phyloP scores from a whole-genome alignment of 257 asterid species.

The Gentiana macrophylla region DNA sequence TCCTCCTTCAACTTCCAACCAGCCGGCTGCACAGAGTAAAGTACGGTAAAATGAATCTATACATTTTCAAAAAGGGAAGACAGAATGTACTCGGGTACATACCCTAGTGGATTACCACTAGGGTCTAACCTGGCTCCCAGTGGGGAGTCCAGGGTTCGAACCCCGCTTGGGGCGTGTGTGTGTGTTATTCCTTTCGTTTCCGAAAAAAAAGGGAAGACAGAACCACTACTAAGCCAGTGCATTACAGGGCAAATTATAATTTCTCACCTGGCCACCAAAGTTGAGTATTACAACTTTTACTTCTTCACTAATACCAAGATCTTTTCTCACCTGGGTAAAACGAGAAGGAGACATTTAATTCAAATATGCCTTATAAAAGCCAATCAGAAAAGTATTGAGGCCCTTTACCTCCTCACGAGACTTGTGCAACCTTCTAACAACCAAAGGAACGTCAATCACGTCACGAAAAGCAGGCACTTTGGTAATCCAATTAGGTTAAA shows the following conservation, averaged over 20 bases:
- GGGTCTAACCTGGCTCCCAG: too few relatives aligned
- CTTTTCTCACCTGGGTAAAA: conserved; percentile 55
- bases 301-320: conserved; percentile 69
- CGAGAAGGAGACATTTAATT: conserved; percentile 5
- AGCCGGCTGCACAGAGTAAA: conserved; percentile 56
- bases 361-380: neutral
- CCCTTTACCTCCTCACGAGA: conserved; percentile 58
- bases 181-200: too few relatives aligned
- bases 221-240: too few relatives aligned
- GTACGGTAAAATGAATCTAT: too few relatives aligned
- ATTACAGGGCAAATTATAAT: neutral
- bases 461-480: conserved; percentile 98
- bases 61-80: too few relatives aligned
- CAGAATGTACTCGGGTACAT: too few relatives aligned
- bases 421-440: conserved; percentile 88
- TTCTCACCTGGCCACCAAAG: conserved; percentile 91
- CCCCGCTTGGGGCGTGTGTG: too few relatives aligned
- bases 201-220: too few relatives aligned
- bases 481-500: conserved; percentile 12
- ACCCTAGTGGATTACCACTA: too few relatives aligned
- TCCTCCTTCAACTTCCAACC: conserved; percentile 95
- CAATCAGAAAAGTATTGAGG: neutral
- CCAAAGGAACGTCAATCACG: conserved; percentile 90
- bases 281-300: conserved; percentile 86
- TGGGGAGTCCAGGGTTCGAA: too few relatives aligned